phyloP scores from a whole-genome alignment of 108 stramenopile species.

The Cyclotella choctawhatcheeana region DNA sequence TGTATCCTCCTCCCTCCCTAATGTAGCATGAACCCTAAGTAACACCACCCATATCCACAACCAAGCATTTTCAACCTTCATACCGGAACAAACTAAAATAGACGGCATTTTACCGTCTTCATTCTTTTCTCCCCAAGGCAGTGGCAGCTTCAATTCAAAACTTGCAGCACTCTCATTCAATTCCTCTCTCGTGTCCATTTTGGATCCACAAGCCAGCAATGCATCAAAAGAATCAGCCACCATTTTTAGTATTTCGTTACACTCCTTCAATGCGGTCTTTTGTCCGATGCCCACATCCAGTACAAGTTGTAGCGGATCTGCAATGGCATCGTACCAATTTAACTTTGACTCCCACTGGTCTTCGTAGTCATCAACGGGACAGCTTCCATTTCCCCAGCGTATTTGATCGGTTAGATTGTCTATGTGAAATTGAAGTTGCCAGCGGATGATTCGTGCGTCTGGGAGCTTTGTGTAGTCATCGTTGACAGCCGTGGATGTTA shows the following conservation, averaged over 20 bases:
- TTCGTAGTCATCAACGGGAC: conserved; percentile 10
- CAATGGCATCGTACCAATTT: conserved; percentile 15
- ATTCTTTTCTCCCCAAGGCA: conserved; percentile 20
- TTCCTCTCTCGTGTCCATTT: conserved; percentile 24
- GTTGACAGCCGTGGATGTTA: neutral
- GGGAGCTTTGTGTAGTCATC: neutral
- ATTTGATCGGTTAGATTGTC: conserved; percentile 17
- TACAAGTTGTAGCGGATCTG: conserved; percentile 1
- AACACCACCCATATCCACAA: conserved; percentile 18
- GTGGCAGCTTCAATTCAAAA: conserved; percentile 15
- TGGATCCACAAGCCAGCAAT: conserved; percentile 13
- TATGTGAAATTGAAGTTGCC: conserved; percentile 18
- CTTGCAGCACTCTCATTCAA: conserved; percentile 20
- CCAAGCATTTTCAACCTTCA: conserved; percentile 18
- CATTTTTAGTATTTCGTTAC: conserved; percentile 21
- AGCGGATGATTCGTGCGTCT: conserved; percentile 17
- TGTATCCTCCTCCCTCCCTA: conserved; percentile 10
- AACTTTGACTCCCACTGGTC: conserved; percentile 21
- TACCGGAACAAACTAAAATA: neutral
- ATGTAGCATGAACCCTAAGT: neutral
- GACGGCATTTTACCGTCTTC: conserved; percentile 12
- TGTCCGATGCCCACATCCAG: conserved; percentile 11
- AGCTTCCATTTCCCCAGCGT: neutral
- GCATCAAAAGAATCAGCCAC: conserved; percentile 25
- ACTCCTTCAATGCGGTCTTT: conserved; percentile 4